Percentiles rank a stretch among this genome's conserved stretches.
phyloP scores from a whole-genome alignment of 768 basidiomycete genomes.

The Pholiota molesta region DNA sequence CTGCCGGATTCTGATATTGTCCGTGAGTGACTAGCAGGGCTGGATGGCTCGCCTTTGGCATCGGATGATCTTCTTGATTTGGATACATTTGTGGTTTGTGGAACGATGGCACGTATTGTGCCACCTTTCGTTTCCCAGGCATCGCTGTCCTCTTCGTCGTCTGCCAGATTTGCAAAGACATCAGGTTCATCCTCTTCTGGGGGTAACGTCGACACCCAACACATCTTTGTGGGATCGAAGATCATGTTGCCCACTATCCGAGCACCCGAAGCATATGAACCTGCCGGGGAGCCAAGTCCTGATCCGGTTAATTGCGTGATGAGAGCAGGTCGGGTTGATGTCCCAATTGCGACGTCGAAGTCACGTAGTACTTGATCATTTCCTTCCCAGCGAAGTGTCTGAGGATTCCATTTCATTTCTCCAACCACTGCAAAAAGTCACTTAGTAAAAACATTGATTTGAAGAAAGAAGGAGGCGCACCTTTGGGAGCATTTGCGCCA shows the following conservation, averaged over 20 bases:
- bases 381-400: constrained; percentile 91
- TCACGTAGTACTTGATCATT: constrained; percentile 91
- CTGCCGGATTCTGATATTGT: constrained; percentile 78
- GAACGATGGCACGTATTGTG: constrained; percentile 73
- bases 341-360: constrained; percentile 83
- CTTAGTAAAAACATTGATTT: constrained; percentile 4
- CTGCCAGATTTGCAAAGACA: constrained; percentile 91
- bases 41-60: constrained; percentile 43
- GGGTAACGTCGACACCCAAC: constrained; percentile 86
- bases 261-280: constrained; percentile 75
- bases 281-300: constrained; percentile 79
- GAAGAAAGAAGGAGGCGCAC: constrained; percentile 41
- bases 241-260: constrained; percentile 98
- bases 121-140: constrained; percentile 74
- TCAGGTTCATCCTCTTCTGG: constrained; percentile 94
- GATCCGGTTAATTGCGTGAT: constrained; percentile 93
- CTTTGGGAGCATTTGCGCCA: constrained; percentile 67
- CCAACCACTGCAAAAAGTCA: constrained; percentile 68
- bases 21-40: constrained; percentile 65
- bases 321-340: constrained; percentile 89
- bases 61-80: constrained; percentile 32
- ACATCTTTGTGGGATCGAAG: constrained; percentile 93
- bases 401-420: constrained; percentile 98
- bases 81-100: constrained; percentile 35
- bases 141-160: constrained; percentile 84